phyloP scores from a whole-genome alignment of 2,329 filamentous ascomycete genomes.

The Trichoderma simmonsii region DNA sequence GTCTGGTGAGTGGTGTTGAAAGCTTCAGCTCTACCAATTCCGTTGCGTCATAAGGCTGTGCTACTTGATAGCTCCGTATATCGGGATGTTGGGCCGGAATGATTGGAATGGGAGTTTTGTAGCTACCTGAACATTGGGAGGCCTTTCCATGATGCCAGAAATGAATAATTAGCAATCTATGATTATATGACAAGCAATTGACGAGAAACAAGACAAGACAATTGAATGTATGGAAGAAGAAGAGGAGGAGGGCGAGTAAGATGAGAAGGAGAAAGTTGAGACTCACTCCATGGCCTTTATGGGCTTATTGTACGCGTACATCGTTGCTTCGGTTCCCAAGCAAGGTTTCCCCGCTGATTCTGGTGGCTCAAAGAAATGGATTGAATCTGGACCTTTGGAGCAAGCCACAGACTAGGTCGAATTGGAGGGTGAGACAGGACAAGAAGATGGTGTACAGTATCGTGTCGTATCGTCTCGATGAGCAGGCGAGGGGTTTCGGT shows the following conservation, averaged over 20 bases:
- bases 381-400: neutral
- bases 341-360: slow-evolving; percentile 16
- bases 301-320: slow-evolving; percentile 37
- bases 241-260: neutral
- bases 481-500: neutral
- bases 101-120: neutral
- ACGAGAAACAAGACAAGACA: neutral
- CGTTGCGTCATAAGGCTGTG: neutral
- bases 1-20: neutral
- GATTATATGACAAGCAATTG: slow-evolving; percentile 17
- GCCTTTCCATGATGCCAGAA: slow-evolving; percentile 31
- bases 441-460: neutral
- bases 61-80: neutral
- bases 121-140: slow-evolving; percentile 33
- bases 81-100: neutral
- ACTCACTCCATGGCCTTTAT: slow-evolving; percentile 40
- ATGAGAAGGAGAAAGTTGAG: slow-evolving; percentile 5
- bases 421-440: neutral
- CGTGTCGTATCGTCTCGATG: neutral
- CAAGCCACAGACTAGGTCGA: neutral
- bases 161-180: slow-evolving; percentile 22
- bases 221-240: neutral
- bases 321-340: slow-evolving; percentile 16
- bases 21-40: neutral
- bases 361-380: neutral